phyloP scores from a whole-genome alignment of 129 eudicot genomes.

The Pittosporum tobira region DNA sequence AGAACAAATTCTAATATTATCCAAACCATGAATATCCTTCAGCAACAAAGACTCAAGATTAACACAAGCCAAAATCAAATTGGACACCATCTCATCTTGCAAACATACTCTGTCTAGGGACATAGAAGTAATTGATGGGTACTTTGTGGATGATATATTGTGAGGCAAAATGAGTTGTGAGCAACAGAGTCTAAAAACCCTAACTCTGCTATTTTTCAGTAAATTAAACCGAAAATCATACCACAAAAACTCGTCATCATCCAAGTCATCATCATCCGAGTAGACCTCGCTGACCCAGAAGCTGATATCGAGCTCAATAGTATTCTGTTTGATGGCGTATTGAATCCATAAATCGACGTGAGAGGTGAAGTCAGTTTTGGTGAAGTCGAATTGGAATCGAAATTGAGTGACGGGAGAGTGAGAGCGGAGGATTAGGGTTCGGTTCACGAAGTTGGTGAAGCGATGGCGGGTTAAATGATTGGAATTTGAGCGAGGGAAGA shows the following conservation, averaged over 20 bases:
- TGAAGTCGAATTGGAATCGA: background rate
- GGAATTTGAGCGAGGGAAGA: background rate
- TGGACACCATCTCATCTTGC: background rate
- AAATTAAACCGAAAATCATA: background rate
- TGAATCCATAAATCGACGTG: slow-evolving; percentile 2
- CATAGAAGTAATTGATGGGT: background rate
- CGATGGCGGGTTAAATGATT: background rate
- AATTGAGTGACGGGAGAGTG: background rate
- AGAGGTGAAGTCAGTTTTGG: background rate
- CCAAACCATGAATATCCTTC: background rate
- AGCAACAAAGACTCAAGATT: slow-evolving; percentile 3
- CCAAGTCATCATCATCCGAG: background rate
- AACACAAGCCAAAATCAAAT: slow-evolving; percentile 11
- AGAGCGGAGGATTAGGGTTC: slow-evolving; percentile 10
- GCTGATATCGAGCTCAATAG: background rate
- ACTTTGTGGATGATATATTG: background rate
- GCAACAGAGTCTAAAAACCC: slow-evolving; percentile 1
- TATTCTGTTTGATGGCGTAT: slow-evolving; percentile 7
- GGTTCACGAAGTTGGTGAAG: slow-evolving; percentile 3
- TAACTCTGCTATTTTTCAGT: background rate
- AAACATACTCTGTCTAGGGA: background rate
- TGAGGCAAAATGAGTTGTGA: background rate
- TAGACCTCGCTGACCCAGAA: background rate
- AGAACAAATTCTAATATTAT: too few relatives aligned
- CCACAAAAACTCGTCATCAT: background rate